Base-by-base conservation (phyloP, 2,329 filamentous ascomycete genomes). In the Cordyceps cicadae region DNA sequence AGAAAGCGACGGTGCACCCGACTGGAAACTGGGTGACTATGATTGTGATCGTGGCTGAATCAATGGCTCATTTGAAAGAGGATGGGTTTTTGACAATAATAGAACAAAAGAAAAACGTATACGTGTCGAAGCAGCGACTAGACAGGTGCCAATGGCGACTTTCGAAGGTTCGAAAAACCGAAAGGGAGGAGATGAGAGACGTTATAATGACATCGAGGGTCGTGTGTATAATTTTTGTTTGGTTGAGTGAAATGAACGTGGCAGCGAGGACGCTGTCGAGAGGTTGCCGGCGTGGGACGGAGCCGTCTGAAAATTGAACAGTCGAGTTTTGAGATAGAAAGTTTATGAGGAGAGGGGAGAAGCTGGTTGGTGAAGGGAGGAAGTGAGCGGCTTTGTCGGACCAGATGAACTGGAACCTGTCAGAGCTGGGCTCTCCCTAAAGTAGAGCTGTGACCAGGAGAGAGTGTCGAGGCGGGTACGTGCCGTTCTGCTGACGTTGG, bases 171-270 rank as follows among this genome's bases (percentile, higher is more conserved):
- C 67, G 63, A 69, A 67, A 73, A 70, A 46, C 49, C 37, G 66
- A 67, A 66, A 70, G 69, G 64, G 66, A 68, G 60, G 69, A 67
- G 68, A 70, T 68, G 64, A 66, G 67, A 69, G 70, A 74, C 75
- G 76, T 78, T 78, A 78, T 72, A 66, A 71, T 69, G 70, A 77
- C 76, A 78, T 78, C 69, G 70, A 71, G 67, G 5, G 68, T 63
- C 54, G 61, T 61, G 56, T 63, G 37, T 59, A 41, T 58, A 41
- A 46, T 62, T 59, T 63, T 71, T 64, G 8, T 14, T 41, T 15
- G 32, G 14, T 6, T 41, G 19, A 24, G 52, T 49, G 41, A 57
- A 61, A 66, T 67, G 70, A 67, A 65, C 69, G 66, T 64, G 63
- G 65, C 66, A 66, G 39, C 49, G 37, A 60, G 54, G 49, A 55